These are phyloP conservation scores for Penstemon davidsonii DNA, from an alignment of 257 asterid species.

Conservation along the genomic window DNA sequence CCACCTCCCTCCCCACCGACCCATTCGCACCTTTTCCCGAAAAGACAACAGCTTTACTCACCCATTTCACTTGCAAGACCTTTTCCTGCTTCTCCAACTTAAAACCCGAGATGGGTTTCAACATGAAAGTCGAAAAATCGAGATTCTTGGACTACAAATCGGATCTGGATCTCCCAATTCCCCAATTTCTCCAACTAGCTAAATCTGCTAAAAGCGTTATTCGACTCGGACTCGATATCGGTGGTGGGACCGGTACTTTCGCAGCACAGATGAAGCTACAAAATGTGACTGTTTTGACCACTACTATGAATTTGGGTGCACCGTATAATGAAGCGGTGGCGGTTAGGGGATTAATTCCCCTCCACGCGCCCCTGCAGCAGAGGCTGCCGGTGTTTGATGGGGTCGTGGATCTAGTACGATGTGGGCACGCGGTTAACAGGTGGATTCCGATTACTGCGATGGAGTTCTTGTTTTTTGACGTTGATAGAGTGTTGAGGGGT, in stretches of 20 bases:
- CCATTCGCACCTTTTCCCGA: slow-evolving; percentile 74
- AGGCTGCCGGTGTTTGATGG: slow-evolving; percentile 91
- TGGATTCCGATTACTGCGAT: slow-evolving; percentile 74
- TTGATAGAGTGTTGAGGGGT: slow-evolving; percentile 84
- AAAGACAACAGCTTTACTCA: slow-evolving; percentile 48
- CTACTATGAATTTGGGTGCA: slow-evolving; percentile 87
- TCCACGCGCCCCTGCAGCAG: slow-evolving; percentile 94
- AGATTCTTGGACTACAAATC: slow-evolving; percentile 56
- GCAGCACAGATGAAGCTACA: slow-evolving; percentile 92
- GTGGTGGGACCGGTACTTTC: slow-evolving; percentile 93
- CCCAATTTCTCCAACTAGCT: slow-evolving; percentile 68
- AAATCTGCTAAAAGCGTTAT: slow-evolving; percentile 37
- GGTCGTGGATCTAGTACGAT: slow-evolving; percentile 84
- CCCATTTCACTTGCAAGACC: slow-evolving; percentile 60
- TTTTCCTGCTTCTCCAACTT: slow-evolving; percentile 65
- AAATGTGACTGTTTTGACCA: slow-evolving; percentile 76
- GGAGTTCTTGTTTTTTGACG: slow-evolving; percentile 88
- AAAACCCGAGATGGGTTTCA: slow-evolving; percentile 76
- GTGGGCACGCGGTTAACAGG: slow-evolving; percentile 88
- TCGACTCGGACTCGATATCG: slow-evolving; percentile 58
- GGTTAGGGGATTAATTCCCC: slow-evolving; percentile 75
- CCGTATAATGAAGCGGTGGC: slow-evolving; percentile 88
- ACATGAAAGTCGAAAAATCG: slow-evolving; percentile 64
- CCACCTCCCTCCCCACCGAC: slow-evolving; percentile 52
- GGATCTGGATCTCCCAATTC: slow-evolving; percentile 86